Percentiles rank a stretch among this genome's conserved stretches.
These are phyloP conservation scores for Juglanconis sp. DNA, from an alignment of 2,329 filamentous ascomycete genomes.

Conservation along the genomic window DNA sequence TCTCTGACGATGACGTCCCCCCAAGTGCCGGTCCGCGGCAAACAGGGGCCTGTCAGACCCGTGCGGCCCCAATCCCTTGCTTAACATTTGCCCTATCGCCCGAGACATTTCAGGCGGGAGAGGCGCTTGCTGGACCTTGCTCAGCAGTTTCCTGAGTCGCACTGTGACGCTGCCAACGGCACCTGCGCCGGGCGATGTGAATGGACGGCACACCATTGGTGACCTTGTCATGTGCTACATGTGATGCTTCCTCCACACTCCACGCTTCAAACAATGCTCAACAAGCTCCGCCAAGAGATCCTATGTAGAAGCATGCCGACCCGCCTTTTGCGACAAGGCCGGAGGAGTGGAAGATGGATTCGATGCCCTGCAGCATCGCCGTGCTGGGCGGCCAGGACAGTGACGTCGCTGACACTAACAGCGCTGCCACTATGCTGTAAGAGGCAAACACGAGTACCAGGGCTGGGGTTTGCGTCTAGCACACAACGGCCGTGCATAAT, in stretches of 20 bases:
- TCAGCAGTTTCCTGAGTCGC: neutral
- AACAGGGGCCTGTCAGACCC: neutral
- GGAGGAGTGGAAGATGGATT: neutral
- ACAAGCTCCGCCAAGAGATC: neutral
- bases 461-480: neutral
- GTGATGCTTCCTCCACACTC: neutral
- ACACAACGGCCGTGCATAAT: neutral
- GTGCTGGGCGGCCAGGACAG: neutral
- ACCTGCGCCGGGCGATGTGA: neutral
- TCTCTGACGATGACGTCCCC: slow-evolving; percentile 5
- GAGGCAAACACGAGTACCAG: neutral
- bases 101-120: slow-evolving; percentile 1
- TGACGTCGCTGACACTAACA: neutral
- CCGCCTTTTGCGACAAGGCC: neutral
- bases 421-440: slow-evolving; percentile 2
- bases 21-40: neutral
- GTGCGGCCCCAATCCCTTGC: neutral
- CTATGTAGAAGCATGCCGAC: neutral
- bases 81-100: neutral
- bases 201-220: neutral
- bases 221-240: neutral
- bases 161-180: neutral
- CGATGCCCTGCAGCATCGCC: too few relatives aligned
- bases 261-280: neutral
- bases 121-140: slow-evolving; percentile 1